These are phyloP conservation scores for Mycena galericulata DNA, from an alignment of 768 basidiomycete genomes.

Conservation along the genomic window DNA sequence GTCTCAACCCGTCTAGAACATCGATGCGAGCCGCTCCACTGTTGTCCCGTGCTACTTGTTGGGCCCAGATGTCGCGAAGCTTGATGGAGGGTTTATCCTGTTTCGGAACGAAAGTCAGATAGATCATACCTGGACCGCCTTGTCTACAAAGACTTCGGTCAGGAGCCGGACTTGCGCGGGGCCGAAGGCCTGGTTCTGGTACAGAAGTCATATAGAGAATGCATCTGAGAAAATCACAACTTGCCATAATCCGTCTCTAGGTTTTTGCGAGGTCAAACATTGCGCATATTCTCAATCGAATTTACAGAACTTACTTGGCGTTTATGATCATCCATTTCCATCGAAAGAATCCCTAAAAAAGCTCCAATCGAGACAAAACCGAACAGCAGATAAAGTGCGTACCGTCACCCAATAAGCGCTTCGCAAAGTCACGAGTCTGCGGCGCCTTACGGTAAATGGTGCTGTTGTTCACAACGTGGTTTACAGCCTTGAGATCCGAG, in stretches of 20 bases:
- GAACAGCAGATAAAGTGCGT: not conserved
- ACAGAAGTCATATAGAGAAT: not conserved
- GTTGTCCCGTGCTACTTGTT: slow-evolving; percentile 35
- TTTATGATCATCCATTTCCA: slow-evolving; percentile 50
- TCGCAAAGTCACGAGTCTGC: not conserved
- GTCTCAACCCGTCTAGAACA: slow-evolving; percentile 46
- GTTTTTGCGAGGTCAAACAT: not conserved
- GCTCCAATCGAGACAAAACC: not conserved
- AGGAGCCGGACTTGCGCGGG: slow-evolving; percentile 54
- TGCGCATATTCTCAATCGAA: not conserved
- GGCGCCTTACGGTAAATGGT: slow-evolving; percentile 52
- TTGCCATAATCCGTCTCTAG: slow-evolving; percentile 10
- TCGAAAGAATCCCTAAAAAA: slow-evolving; percentile 50
- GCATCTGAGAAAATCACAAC: no score
- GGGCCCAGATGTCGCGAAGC: slow-evolving; percentile 50
- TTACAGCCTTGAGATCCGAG: slow-evolving; percentile 58
- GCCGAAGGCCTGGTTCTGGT: slow-evolving; percentile 60
- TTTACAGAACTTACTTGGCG: slow-evolving; percentile 47
- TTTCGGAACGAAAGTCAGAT: not conserved
- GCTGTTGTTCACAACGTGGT: slow-evolving; percentile 58
- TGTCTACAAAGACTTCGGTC: slow-evolving; percentile 50
- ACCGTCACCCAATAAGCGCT: not conserved
- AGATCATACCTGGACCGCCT: slow-evolving; percentile 47
- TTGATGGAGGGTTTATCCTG: slow-evolving; percentile 5
- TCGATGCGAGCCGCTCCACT: slow-evolving; percentile 42